Conservation (phyloP, 345 rosid species). For the Physaria fendleri region DNA sequence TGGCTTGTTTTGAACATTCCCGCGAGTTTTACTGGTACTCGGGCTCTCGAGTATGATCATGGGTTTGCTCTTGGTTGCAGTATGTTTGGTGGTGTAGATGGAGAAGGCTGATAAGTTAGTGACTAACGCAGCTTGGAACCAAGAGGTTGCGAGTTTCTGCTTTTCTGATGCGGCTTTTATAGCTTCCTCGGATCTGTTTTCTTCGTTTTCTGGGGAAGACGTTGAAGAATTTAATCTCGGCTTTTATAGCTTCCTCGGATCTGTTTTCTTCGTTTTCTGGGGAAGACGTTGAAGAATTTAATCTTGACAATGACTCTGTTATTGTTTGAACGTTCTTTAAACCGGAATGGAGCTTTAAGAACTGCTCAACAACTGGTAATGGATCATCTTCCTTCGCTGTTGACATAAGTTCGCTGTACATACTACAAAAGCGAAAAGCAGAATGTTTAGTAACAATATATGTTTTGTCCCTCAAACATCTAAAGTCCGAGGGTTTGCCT, state of each 20-base stretch:
- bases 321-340: slow-evolving; percentile 45
- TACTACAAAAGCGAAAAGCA: slow-evolving; percentile 40
- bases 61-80: slow-evolving; percentile 39
- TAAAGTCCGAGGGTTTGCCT: not conserved
- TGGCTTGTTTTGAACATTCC: slow-evolving; percentile 40
- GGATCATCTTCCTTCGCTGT: slow-evolving; percentile 88
- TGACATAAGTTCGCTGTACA: slow-evolving; percentile 59
- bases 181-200: slow-evolving; percentile 76
- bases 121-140: slow-evolving; percentile 91
- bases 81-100: slow-evolving; percentile 40
- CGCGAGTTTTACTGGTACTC: slow-evolving; percentile 42
- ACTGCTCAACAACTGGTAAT: slow-evolving; percentile 79
- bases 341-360: slow-evolving; percentile 62
- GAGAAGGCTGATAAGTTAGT: slow-evolving; percentile 75
- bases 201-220: no score
- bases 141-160: slow-evolving; percentile 59
- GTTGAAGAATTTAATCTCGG: no score
- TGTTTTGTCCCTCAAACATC: not conserved
- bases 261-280: slow-evolving; percentile 46
- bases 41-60: slow-evolving; percentile 52
- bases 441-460: not conserved
- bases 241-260: no score
- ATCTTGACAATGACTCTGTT: slow-evolving; percentile 60
- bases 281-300: slow-evolving; percentile 37
- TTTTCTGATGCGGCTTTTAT: slow-evolving; percentile 49